Conservation (phyloP, 192 early-diverging fungal species). For the Mortierella alpina region DNA sequence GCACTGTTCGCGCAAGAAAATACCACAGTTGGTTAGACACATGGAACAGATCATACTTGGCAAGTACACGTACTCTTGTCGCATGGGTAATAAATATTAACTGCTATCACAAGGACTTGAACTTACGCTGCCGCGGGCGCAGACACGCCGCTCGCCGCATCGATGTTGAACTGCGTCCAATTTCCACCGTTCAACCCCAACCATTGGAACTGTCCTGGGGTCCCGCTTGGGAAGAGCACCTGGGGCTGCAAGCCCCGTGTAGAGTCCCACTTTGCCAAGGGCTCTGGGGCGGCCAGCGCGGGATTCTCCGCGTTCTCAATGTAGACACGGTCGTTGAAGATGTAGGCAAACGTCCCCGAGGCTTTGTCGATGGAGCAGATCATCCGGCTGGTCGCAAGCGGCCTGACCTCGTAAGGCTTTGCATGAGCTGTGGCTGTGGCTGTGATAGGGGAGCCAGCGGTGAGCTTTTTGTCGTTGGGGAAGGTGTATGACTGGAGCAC, state of each 20-base stretch:
- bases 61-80: neutral
- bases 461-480: neutral
- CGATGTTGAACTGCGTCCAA: conserved; percentile 21
- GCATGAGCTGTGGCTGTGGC: neutral
- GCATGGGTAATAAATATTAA: neutral
- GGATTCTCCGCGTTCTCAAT: conserved; percentile 22
- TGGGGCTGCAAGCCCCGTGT: conserved; percentile 7
- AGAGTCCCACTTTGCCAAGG: conserved; percentile 22
- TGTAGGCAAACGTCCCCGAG: conserved; percentile 35
- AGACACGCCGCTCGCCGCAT: conserved; percentile 20
- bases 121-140: conserved; percentile 22
- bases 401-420: neutral
- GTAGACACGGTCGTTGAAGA: conserved; percentile 42
- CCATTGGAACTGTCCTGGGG: conserved; percentile 38
- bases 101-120: neutral
- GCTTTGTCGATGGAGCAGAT: conserved; percentile 28
- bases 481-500: conserved; percentile 33
- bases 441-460: neutral
- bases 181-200: conserved; percentile 23
- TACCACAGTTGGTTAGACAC: neutral
- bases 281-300: conserved; percentile 1
- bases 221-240: conserved; percentile 9
- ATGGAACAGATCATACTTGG: neutral
- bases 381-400: conserved; percentile 24
- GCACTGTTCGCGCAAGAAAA: conserved; percentile 1